Conservation (phyloP, 139 green algal genomes). For the Coccomyxa sp. region DNA sequence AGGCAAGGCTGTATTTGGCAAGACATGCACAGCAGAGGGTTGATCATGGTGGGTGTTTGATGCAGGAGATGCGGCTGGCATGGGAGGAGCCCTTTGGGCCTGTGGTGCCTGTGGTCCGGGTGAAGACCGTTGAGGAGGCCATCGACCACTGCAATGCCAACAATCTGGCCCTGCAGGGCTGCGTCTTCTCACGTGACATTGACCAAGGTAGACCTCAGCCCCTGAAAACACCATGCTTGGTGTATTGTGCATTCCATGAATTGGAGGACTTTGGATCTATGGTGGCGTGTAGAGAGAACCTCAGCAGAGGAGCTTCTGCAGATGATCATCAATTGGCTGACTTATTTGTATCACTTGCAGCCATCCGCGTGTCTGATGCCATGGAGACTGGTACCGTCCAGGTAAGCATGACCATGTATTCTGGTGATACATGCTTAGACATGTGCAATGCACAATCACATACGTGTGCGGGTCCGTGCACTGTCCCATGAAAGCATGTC, state of each 20-base stretch:
- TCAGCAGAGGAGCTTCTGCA: no score
- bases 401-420: constrained; percentile 26
- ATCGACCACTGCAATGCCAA: constrained; percentile 85
- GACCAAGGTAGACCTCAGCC: not conserved
- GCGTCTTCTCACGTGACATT: not conserved
- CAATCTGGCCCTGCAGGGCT: constrained; percentile 63
- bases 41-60: no score
- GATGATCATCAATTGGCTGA: no score
- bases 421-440: no score
- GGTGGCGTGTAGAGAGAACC: no score
- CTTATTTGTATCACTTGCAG: no score
- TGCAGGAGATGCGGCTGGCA: constrained; percentile 81
- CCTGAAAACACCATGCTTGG: no score
- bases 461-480: not conserved
- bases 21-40: no score
- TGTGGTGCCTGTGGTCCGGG: constrained; percentile 79
- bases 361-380: constrained; percentile 45
- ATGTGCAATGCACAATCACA: not conserved
- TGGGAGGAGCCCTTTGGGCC: constrained; percentile 98
- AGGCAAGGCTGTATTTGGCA: no score
- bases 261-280: no score
- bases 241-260: no score
- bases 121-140: constrained; percentile 68
- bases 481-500: not conserved
- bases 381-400: constrained; percentile 96